phyloP scores from a whole-genome alignment of 2,329 filamentous ascomycete genomes.

The Colletotrichum musicola region DNA sequence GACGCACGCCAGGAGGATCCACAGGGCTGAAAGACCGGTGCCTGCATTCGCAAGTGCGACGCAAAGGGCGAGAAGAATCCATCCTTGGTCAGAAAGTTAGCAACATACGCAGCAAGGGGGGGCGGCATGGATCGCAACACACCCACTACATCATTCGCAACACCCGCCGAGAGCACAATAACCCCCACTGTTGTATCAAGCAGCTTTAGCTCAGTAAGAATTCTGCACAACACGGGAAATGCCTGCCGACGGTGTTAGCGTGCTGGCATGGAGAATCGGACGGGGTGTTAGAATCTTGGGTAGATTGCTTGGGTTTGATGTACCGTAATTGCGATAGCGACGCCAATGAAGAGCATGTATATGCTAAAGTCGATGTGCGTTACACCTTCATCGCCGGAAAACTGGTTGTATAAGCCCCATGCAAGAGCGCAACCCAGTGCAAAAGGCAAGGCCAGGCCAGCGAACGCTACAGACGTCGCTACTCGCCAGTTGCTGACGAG shows the following conservation, averaged over 20 bases:
- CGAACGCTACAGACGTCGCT: constrained; percentile 80
- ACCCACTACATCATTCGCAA: constrained; percentile 84
- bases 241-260: constrained; percentile 42
- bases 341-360: constrained; percentile 84
- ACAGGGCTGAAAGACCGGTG: constrained; percentile 84
- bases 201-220: constrained; percentile 90
- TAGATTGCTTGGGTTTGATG: no score
- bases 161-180: constrained; percentile 89
- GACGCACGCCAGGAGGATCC: constrained; percentile 80
- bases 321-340: constrained; percentile 88
- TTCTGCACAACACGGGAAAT: constrained; percentile 92
- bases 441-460: constrained; percentile 87
- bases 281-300: no score
- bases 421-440: constrained; percentile 84
- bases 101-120: no score
- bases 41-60: constrained; percentile 93
- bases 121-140: no score
- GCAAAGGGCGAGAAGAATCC: constrained; percentile 92
- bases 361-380: constrained; percentile 63
- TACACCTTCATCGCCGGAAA: constrained; percentile 60
- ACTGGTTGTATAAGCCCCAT: constrained; percentile 83
- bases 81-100: constrained; percentile 50
- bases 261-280: no score
- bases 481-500: constrained; percentile 84
- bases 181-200: constrained; percentile 86